Evolutionary conservation across 2,329 filamentous ascomycete species (phyloP), one percentile per base, ranked within the genome.

Genomic region (Chrysosporium keratinophilum): DNA sequence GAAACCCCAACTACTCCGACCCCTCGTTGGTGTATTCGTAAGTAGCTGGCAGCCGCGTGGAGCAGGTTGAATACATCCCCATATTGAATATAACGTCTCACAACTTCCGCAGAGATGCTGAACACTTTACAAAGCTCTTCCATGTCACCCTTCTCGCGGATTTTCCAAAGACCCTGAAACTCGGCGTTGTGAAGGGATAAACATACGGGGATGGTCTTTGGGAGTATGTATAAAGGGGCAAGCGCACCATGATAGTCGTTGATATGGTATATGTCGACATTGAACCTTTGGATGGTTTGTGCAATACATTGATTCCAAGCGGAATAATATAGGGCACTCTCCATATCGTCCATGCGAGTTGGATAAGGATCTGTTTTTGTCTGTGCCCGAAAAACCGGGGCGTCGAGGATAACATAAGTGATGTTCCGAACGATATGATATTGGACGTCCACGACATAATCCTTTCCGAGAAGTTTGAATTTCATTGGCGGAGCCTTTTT

Each of bases 261-360:
- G 64, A 83, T 80, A 62, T 83, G 81, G 64, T 83, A 83, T n/a
- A 83, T 63, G 59, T 83, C 79, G 55, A 82, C 71, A 0, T 78
- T 74, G 63, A 85, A 85, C 14, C 82, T 77, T 54, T 76, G 75
- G 59, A 84, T 77, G 1, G 80, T 70, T 59, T 82, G 75, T 6
- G 82, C 80, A 60, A 85, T 84, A 63, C 82, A 85, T 64, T 81
- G 79, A 58, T 85, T 85, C 82, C 82, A 85, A 2, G 80, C 81
- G 1, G 80, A 83, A 63, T 85, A 85, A 66, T 84, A 83, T 45
- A 85, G 79, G 11, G 82, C 82, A 58, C 77, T 81, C 57, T 83
- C 80, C 52, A 85, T 72, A 62, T 85, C 82, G 63, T 85, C 82
- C 82, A 85, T 85, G 33, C 82, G 77, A 37, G 80, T 72, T 14